A percentile compares a stretch with the other conserved stretches of the same genome.
These are phyloP conservation scores for Nicotiana attenuata DNA, from an alignment of 257 asterid genomes.

Conservation along the genomic window DNA sequence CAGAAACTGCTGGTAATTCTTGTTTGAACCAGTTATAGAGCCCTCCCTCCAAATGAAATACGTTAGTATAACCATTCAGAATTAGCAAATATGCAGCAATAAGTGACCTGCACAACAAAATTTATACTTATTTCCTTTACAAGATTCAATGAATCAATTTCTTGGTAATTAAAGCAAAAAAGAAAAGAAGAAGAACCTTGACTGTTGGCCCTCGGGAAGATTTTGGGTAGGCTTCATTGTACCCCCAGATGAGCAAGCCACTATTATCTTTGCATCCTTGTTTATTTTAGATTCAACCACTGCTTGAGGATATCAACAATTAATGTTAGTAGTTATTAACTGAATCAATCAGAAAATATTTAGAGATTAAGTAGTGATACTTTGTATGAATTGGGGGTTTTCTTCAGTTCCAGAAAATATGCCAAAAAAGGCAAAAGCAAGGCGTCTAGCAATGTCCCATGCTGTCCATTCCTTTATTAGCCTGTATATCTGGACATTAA, in stretches of 20 bases:
- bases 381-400: slow-evolving; percentile 73
- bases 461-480: slow-evolving; percentile 99
- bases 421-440: slow-evolving; percentile 93
- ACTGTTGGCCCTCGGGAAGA: slow-evolving; percentile 90
- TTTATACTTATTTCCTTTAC: too few species aligned
- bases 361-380: slow-evolving; percentile 24
- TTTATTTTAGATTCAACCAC: slow-evolving; percentile 74
- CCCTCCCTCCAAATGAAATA: slow-evolving; percentile 88
- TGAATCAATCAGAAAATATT: background rate
- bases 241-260: slow-evolving; percentile 90
- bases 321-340: slow-evolving; percentile 2
- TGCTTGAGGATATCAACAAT: slow-evolving; percentile 25
- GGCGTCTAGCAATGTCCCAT: slow-evolving; percentile 95
- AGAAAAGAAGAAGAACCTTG: slow-evolving; percentile 42
- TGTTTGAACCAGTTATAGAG: slow-evolving; percentile 65
- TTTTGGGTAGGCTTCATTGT: slow-evolving; percentile 74
- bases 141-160: background rate
- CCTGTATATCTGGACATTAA: slow-evolving; percentile 89
- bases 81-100: slow-evolving; percentile 95
- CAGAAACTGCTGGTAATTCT: slow-evolving; percentile 64
- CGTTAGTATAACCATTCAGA: slow-evolving; percentile 76
- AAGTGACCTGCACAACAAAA: slow-evolving; percentile 59
- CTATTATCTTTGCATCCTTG: slow-evolving; percentile 74
- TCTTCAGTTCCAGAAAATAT: slow-evolving; percentile 92
- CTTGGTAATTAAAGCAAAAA: background rate